Evolutionary conservation across 352 stramenopile species (phyloP), one percentile per base, ranked within the genome.

Genomic region (Saprolegnia diclina): DNA sequence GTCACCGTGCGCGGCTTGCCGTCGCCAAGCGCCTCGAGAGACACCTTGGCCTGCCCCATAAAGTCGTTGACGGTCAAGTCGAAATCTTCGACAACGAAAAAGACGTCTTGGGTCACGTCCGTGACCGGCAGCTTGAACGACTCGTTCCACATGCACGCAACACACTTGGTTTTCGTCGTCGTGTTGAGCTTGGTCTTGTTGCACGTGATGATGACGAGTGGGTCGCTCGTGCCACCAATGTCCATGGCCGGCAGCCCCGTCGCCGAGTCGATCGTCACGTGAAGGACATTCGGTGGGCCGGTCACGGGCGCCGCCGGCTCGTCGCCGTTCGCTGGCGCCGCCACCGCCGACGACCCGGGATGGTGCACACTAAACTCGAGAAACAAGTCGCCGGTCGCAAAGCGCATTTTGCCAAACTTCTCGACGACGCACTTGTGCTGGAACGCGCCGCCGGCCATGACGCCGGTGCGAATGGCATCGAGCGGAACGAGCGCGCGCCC

Each of bases 161-260:
- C 70, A 19, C 82, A 90, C 63, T 85, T 85, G 10, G 89, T 76
- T 65, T 92, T 90, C 65, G 79, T 88, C 14, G 66, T 85, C 7
- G 82, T 87, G 67, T 87, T 83, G 65, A 95, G 81, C 61, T 92
- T 89, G 69, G 95, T 93, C 22, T 89, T 86, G n/a, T 79, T 83
- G 61, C 80, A 82, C 55, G 75, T 79, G 5, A 95, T 69, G 46
- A 92, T 87, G 57, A 96, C 89, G 13, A 97, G 79, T 6, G 92
- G 92, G 57, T 98, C 92, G 59, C 82, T 93, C 0, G 63, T 69
- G 32, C 88, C 90, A 46, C 91, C 79, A 42, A 83, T 78, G 66
- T 96, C 88, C 83, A 96, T 95, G 0, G 83, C 83, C 9, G 96
- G 77, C 35, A 97, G 67, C 48, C 92, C 76, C 68, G 90, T 89